phyloP scores from a whole-genome alignment of 2,329 filamentous ascomycete genomes.

The Saccharata proteae region DNA sequence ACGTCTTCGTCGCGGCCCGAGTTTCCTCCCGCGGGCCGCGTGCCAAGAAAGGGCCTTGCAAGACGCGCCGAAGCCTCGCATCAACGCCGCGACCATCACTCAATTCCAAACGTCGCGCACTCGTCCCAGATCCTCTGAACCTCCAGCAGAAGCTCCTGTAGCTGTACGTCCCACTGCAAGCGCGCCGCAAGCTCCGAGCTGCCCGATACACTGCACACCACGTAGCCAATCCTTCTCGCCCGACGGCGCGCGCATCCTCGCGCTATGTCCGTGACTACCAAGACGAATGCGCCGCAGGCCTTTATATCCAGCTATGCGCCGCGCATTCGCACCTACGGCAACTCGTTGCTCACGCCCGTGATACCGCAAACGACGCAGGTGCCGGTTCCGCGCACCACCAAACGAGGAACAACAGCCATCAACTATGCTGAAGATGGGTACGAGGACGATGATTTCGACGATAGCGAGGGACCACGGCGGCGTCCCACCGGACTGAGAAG shows the following conservation, averaged over 20 bases:
- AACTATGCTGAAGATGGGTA: slow-evolving; percentile 97
- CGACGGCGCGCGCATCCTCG: slow-evolving; percentile 6
- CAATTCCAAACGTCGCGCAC: background rate
- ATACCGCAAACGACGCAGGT: slow-evolving; percentile 57
- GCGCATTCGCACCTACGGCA: slow-evolving; percentile 78
- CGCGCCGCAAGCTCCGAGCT: background rate
- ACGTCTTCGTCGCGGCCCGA: too few relatives aligned
- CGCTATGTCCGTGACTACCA: slow-evolving; percentile 24
- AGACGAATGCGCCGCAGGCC: slow-evolving; percentile 56
- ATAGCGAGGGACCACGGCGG: slow-evolving; percentile 54
- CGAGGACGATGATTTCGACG: slow-evolving; percentile 69
- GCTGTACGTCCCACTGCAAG: background rate
- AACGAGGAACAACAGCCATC: slow-evolving; percentile 89
- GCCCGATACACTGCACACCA: background rate
- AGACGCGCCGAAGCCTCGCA: too few relatives aligned
- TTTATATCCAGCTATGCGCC: slow-evolving; percentile 88
- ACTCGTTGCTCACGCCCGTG: slow-evolving; percentile 79
- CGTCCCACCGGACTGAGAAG: slow-evolving; percentile 72
- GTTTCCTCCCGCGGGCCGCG: too few relatives aligned
- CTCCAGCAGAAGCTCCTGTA: background rate
- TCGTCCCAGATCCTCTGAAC: background rate
- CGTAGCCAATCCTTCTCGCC: too few relatives aligned
- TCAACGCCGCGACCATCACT: too few relatives aligned
- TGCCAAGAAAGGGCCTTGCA: too few relatives aligned
- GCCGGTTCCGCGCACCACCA: slow-evolving; percentile 73